Evolutionary conservation across 148 eudicot species (phyloP).

Genomic region (Simmondsia chinensis): DNA sequence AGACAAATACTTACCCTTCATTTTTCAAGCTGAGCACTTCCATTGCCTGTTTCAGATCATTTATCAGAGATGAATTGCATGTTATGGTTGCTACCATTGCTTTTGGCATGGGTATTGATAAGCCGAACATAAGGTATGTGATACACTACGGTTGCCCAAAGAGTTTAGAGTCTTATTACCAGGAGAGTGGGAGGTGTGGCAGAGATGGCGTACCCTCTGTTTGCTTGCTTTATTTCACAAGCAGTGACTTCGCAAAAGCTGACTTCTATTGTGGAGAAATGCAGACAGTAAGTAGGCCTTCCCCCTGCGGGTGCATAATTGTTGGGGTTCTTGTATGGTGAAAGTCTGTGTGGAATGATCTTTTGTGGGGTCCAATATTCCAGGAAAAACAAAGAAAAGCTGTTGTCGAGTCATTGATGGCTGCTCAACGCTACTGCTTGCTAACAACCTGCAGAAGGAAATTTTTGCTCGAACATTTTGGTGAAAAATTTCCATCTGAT

Average conservation of each 20-base stretch:
- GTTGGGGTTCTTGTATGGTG: not conserved
- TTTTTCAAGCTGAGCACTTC: not conserved
- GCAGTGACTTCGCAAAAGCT: constrained; percentile 63
- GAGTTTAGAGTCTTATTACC: constrained; percentile 81
- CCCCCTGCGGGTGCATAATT: not conserved
- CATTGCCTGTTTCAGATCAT: constrained; percentile 32
- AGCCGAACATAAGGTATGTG: constrained; percentile 68
- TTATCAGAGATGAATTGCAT: constrained; percentile 66
- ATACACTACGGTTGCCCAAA: constrained; percentile 88
- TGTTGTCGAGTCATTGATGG: constrained; percentile 56
- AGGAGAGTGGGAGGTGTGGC: constrained; percentile 92
- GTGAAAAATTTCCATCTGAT: constrained; percentile 38
- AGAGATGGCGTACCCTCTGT: constrained; percentile 78
- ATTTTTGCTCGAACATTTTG: constrained; percentile 61
- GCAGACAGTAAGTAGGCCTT: constrained; percentile 32
- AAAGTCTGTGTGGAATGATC: not conserved
- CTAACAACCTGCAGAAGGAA: constrained; percentile 71
- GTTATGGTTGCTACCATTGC: constrained; percentile 91
- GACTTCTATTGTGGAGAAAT: constrained; percentile 63
- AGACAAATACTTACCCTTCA: not conserved
- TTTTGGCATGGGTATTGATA: constrained; percentile 95
- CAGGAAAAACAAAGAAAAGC: constrained; percentile 77
- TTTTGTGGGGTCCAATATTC: constrained; percentile 6
- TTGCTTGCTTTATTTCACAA: constrained; percentile 68
- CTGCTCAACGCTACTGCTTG: constrained; percentile 63